Conservation (phyloP, 805 yeast genomes). For the Danielozyma ontarioensis region DNA sequence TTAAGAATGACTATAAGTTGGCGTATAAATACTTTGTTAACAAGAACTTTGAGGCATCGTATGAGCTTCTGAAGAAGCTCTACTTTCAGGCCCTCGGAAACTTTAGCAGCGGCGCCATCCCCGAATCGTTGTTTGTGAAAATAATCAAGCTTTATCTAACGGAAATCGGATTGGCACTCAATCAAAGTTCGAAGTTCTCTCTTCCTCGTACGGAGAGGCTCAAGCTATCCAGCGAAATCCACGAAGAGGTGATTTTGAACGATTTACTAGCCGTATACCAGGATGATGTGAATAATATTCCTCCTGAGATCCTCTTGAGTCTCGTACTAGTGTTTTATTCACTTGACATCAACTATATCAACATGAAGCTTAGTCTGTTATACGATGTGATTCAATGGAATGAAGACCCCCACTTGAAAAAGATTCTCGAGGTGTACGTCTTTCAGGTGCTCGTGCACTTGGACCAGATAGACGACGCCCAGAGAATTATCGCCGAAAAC, state of each 20-base stretch:
- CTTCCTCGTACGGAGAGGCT: constrained; percentile 6
- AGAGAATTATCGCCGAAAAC: constrained; percentile 19
- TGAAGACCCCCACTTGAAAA: constrained; percentile 13
- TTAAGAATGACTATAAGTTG: constrained; percentile 19
- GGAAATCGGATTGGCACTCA: constrained; percentile 23
- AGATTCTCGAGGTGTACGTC: constrained; percentile 27
- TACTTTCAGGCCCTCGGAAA: constrained; percentile 17
- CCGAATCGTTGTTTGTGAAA: constrained; percentile 26
- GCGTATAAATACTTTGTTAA: constrained; percentile 36
- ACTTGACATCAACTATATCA: constrained; percentile 1
- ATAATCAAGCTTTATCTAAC: constrained; percentile 31
- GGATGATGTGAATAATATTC: constrained; percentile 16
- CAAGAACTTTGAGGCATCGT: constrained; percentile 31
- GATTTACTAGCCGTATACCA: constrained; percentile 14
- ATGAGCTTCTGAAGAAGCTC: constrained; percentile 16
- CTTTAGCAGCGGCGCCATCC: constrained; percentile 17
- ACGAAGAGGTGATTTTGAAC: constrained; percentile 12
- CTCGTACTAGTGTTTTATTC: constrained; percentile 16
- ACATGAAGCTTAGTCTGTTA: constrained; percentile 7
- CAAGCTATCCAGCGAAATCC: constrained; percentile 9
- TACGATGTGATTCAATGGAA: constrained; percentile 7
- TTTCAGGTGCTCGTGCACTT: constrained; percentile 30
- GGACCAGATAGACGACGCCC: constrained; percentile 24
- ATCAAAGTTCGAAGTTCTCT: constrained; percentile 2
- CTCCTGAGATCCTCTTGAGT: constrained; percentile 29